Conservation (phyloP, 176 grass and related monocot species). For the Puya raimondii region DNA sequence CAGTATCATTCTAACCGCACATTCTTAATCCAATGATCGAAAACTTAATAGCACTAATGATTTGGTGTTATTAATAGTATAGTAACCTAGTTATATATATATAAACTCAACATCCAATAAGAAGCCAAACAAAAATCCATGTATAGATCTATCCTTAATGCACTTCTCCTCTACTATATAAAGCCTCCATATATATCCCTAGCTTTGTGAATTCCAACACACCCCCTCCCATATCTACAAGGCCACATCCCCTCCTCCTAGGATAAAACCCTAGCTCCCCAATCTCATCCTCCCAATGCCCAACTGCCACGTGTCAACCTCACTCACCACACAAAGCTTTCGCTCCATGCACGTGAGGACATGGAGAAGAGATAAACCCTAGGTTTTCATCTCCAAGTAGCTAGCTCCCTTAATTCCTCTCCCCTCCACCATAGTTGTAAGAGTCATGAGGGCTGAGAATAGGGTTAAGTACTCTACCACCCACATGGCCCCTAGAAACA, state of each 20-base stretch:
- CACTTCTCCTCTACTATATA: background rate
- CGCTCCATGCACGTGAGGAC: background rate
- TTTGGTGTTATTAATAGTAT: too few relatives aligned
- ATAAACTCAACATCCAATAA: background rate
- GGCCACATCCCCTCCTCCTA: background rate
- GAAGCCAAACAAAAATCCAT: background rate
- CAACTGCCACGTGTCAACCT: background rate
- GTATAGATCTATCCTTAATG: background rate
- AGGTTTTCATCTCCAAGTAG: background rate
- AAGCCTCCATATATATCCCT: background rate
- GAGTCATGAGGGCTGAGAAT: conserved; percentile 9
- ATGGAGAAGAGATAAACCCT: background rate
- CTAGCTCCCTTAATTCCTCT: background rate
- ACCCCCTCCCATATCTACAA: background rate
- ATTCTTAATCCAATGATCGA: too few relatives aligned
- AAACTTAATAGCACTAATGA: too few relatives aligned
- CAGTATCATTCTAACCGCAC: too few relatives aligned
- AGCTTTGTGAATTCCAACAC: background rate
- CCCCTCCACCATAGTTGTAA: background rate
- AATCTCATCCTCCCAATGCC: background rate
- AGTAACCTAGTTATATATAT: too few relatives aligned
- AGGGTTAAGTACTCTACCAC: background rate
- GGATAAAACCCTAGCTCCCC: background rate
- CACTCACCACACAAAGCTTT: background rate
- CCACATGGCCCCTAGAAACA: background rate